A percentile compares a stretch with the other conserved stretches of the same genome.
Evolutionary conservation across 108 stramenopile species (phyloP).

Genomic region (Schizochytrium sp.): DNA sequence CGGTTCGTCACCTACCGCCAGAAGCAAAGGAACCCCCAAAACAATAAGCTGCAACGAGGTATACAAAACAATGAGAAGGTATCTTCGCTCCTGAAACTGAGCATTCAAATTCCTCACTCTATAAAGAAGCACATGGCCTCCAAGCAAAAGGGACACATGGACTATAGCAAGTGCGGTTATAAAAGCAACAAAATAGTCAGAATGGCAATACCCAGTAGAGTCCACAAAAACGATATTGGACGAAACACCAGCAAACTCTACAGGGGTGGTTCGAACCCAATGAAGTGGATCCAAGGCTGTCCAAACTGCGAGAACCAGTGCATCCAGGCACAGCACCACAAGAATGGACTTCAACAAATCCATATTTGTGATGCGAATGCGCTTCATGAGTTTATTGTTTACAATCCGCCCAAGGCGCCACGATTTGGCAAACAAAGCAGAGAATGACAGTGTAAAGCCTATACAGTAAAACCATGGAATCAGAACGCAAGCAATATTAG

Average conservation of each 20-base stretch:
- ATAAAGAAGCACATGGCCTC: constrained; percentile 3
- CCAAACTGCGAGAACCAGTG: constrained; percentile 5
- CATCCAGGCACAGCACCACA: constrained; percentile 1
- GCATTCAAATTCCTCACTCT: constrained; percentile 40
- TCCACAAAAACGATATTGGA: not conserved
- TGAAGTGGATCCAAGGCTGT: constrained; percentile 43
- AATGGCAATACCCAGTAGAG: not conserved
- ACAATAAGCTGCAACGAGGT: constrained; percentile 44
- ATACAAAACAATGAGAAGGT: not conserved
- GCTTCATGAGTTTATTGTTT: constrained; percentile 23
- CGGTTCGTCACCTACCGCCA: constrained; percentile 20
- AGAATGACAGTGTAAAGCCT: not conserved
- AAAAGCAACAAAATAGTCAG: not conserved
- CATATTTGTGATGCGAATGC: not conserved
- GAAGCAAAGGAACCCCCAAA: not conserved
- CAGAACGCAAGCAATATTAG: not conserved
- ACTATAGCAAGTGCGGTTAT: not conserved
- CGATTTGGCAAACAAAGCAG: constrained; percentile 22
- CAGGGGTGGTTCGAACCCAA: not conserved
- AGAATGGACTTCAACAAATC: not conserved
- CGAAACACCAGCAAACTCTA: not conserved
- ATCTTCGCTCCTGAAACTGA: not conserved
- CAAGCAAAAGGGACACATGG: constrained; percentile 14
- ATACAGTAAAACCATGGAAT: constrained; percentile 45
- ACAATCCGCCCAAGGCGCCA: not conserved